Conservation (phyloP, 306 rosid species). For the Hippophae tibetana region DNA sequence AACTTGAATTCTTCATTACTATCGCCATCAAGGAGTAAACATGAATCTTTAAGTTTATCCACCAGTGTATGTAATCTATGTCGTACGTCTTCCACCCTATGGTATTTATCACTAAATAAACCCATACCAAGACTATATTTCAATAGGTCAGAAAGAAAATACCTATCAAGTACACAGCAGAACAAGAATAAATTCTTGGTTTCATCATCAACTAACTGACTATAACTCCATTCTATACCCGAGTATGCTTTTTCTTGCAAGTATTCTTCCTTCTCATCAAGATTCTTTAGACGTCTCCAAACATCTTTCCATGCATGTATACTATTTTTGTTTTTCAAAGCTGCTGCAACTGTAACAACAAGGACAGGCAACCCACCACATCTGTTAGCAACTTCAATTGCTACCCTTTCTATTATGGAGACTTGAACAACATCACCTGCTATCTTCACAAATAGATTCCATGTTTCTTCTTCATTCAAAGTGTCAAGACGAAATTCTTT, state of each 20-base stretch:
- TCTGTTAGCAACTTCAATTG: not conserved
- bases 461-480: too few species aligned
- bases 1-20: not conserved
- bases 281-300: conserved; percentile 1
- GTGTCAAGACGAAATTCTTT: not conserved
- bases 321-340: conserved; percentile 1
- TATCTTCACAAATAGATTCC: not conserved
- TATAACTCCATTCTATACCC: conserved; percentile 18
- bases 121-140: conserved; percentile 23
- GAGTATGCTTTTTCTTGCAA: conserved; percentile 2
- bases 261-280: not conserved
- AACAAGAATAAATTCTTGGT: conserved; percentile 19
- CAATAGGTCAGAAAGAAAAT: conserved; percentile 19
- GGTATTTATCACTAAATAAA: not conserved
- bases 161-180: not conserved
- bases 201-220: conserved; percentile 7
- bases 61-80: conserved; percentile 10
- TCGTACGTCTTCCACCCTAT: conserved; percentile 6
- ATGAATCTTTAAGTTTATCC: conserved; percentile 11
- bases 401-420: not conserved
- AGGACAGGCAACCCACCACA: conserved; percentile 29
- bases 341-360: conserved; percentile 25
- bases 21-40: conserved; percentile 10
- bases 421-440: not conserved
- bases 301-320: not conserved